Evolutionary conservation across 495 filamentous ascomycete genomes (phyloP), one percentile per base, ranked within the genome.

Genomic region (Extremus antarcticus): DNA sequence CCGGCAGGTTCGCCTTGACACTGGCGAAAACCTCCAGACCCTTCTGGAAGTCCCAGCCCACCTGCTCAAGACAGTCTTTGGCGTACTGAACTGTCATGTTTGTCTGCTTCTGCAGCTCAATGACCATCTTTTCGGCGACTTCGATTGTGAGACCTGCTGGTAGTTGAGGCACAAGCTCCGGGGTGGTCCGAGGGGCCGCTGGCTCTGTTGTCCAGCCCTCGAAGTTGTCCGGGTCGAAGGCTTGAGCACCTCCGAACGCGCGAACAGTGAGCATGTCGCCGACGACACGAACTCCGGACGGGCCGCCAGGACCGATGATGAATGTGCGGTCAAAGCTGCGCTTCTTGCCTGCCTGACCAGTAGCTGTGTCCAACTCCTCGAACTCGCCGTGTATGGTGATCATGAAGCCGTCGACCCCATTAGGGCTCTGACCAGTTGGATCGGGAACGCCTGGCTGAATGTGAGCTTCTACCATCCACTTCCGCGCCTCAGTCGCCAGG

Each of bases 321-420:
- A 97, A 89, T 0, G 81, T 87, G 21, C 91, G 81, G 57, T 91
- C 86, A 70, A 95, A 97, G 60, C 84, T 87, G 57, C 91, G 83
- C 2, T 66, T 73, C 53, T 77, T 75, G 24, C 78, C 76, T 19
- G 63, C 72, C 53, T 80, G 77, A 32, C 77, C 69, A 3, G 62
- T 69, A 7, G 72, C 63, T n/a, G 67, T 57, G 60, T 83, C 77
- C 8, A 80, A 68, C 60, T 97, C 91, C 43, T 92, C 81, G 54
- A 87, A 94, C 60, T 90, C 84, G 52, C 90, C 86, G 58, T 91
- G 83, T 29, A 92, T 76, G 43, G 78, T 86, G 63, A 94, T 80
- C 20, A 90, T 76, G 55, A 95, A 75, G 24, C 90, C 90, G 47
- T 81, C 82, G 19, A 89, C 85, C 15, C 85, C 86, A 16, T 68